Evolutionary conservation across 164 flowering plant genomes (phyloP).

Genomic region (Annona squamosa): DNA sequence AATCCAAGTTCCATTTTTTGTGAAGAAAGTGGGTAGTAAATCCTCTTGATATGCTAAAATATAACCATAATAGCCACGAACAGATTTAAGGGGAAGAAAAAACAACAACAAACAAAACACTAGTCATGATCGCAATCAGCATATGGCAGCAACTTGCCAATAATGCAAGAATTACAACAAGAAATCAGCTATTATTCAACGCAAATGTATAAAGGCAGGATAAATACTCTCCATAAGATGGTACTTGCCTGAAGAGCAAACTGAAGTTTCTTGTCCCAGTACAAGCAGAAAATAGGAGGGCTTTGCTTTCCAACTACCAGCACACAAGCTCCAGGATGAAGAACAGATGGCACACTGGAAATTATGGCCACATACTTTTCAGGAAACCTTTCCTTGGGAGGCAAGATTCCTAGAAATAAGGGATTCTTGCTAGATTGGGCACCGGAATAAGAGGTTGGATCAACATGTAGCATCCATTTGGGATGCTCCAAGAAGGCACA

Average conservation of each 20-base stretch:
- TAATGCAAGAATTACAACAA: not conserved
- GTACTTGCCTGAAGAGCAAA: constrained; percentile 74
- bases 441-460: constrained; percentile 71
- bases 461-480: constrained; percentile 92
- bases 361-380: constrained; percentile 76
- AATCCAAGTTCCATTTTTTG: too few relatives aligned
- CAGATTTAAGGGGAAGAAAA: too few relatives aligned
- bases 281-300: constrained; percentile 75
- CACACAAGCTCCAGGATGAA: constrained; percentile 84
- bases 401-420: constrained; percentile 74
- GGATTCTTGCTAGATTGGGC: constrained; percentile 94
- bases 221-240: not conserved
- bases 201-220: not conserved
- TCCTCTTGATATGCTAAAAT: too few relatives aligned
- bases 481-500: constrained; percentile 95
- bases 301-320: constrained; percentile 70
- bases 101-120: too few relatives aligned
- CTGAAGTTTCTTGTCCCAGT: constrained; percentile 91
- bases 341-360: constrained; percentile 57
- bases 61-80: too few relatives aligned
- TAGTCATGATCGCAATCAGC: too few relatives aligned
- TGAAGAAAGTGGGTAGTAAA: too few relatives aligned
- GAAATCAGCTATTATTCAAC: not conserved
- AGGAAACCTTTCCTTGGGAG: constrained; percentile 90
- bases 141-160: too few relatives aligned